Percentiles rank a stretch among this genome's conserved stretches.
phyloP scores from a whole-genome alignment of 139 green algal species.

The Raphidocelis subcapitata region DNA sequence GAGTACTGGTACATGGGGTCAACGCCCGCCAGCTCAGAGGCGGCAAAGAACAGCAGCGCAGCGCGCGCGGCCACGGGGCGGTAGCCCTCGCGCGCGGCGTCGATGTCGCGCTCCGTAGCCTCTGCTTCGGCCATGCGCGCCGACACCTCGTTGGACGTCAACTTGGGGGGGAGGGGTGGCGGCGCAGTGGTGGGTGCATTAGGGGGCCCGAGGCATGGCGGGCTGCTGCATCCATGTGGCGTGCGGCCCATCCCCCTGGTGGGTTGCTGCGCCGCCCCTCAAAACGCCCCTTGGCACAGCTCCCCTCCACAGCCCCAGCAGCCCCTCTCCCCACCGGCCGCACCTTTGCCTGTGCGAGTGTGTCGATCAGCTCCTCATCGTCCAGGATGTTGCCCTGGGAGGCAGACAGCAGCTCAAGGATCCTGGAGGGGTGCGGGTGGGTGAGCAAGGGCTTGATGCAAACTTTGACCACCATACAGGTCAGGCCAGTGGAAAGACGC shows the following conservation, averaged over 20 bases:
- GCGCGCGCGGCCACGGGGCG: slow-evolving; percentile 68
- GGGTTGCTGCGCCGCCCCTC: too few relatives aligned
- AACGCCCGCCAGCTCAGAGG: slow-evolving; percentile 85
- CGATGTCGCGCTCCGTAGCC: slow-evolving; percentile 72
- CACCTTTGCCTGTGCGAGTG: slow-evolving; percentile 75
- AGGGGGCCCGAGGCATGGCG: too few relatives aligned
- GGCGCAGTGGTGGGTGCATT: slow-evolving; percentile 49
- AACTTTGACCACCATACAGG: too few relatives aligned
- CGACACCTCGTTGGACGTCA: slow-evolving; percentile 70
- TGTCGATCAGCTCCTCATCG: slow-evolving; percentile 86
- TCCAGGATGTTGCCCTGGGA: slow-evolving; percentile 88
- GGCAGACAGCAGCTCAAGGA: slow-evolving; percentile 71
- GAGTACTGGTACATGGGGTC: slow-evolving; percentile 85
- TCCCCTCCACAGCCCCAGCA: too few relatives aligned
- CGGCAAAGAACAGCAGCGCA: slow-evolving; percentile 77
- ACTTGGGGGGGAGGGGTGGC: slow-evolving; percentile 28
- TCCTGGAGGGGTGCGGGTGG: too few relatives aligned
- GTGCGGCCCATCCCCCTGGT: too few relatives aligned
- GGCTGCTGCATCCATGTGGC: too few relatives aligned
- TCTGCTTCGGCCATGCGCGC: slow-evolving; percentile 68
- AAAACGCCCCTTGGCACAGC: too few relatives aligned
- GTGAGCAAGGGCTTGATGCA: too few relatives aligned
- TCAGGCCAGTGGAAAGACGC: too few relatives aligned
- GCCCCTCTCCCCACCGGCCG: slow-evolving; percentile 64
- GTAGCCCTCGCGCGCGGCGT: slow-evolving; percentile 62